Conservation (phyloP, 163 green algal genomes). For the Scenedesmus sp. region DNA sequence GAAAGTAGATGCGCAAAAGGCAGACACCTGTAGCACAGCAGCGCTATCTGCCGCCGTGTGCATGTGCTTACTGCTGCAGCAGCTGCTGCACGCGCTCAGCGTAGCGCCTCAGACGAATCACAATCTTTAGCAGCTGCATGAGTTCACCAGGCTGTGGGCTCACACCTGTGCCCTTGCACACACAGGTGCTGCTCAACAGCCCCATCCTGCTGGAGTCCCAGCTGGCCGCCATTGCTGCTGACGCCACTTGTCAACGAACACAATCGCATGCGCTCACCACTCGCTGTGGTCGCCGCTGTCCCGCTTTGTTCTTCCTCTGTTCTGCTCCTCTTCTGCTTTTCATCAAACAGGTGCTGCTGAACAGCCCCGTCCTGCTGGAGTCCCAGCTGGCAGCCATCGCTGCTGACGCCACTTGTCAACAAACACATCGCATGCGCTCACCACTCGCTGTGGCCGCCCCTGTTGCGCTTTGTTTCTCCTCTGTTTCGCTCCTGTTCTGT, state of each 20-base stretch:
- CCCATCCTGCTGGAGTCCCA: conserved; percentile 97
- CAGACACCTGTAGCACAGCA: conserved; percentile 63
- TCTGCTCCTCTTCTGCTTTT: background rate
- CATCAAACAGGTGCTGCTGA: conserved; percentile 74
- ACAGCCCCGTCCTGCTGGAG: conserved; percentile 95
- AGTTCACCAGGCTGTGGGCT: too few relatives aligned
- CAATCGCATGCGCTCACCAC: background rate
- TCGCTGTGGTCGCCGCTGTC: background rate
- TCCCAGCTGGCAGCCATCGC: conserved; percentile 88
- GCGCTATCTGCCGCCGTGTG: background rate
- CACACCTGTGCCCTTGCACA: background rate
- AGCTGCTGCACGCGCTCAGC: background rate
- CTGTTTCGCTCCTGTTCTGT: background rate
- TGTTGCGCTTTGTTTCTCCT: background rate
- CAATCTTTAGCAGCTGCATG: too few relatives aligned
- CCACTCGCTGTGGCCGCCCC: background rate
- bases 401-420: background rate
- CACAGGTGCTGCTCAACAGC: conserved; percentile 81
- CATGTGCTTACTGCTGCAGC: background rate
- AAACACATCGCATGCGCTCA: background rate
- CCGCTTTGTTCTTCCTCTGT: background rate
- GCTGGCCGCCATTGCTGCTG: conserved; percentile 79
- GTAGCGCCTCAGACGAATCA: too few relatives aligned
- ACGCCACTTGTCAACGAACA: background rate
- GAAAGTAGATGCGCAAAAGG: background rate